These are phyloP conservation scores for Russula dissimulans DNA, from an alignment of 768 basidiomycete genomes.

Conservation along the genomic window DNA sequence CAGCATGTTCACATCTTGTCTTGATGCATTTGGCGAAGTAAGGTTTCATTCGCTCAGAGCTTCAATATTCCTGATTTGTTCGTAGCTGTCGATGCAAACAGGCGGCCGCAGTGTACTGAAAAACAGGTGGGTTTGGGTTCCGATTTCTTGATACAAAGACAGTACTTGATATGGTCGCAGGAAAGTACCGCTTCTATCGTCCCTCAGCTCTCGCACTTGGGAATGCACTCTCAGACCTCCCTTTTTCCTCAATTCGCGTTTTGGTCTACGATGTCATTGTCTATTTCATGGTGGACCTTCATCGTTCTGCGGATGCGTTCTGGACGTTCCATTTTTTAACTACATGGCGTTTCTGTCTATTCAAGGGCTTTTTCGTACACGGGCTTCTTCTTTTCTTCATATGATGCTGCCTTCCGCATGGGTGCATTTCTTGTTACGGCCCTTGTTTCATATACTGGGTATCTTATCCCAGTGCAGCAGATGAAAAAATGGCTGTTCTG, in stretches of 20 bases:
- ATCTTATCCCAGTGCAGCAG: constrained; percentile 53
- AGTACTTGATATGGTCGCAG: constrained; percentile 22
- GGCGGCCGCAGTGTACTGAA: constrained; percentile 61
- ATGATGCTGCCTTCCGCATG: constrained; percentile 44
- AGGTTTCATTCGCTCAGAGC: neutral
- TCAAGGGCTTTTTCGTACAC: constrained; percentile 78
- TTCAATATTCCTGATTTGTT: neutral
- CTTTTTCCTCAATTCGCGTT: constrained; percentile 53
- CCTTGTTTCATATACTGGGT: constrained; percentile 64
- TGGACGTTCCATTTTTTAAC: constrained; percentile 57
- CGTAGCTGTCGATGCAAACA: constrained; percentile 65
- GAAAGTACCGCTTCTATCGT: constrained; percentile 55
- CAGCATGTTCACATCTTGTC: constrained; percentile 53
- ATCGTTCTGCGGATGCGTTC: constrained; percentile 33
- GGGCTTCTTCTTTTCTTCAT: constrained; percentile 46
- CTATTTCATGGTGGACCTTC: constrained; percentile 57
- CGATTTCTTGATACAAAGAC: neutral
- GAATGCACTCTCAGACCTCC: constrained; percentile 59
- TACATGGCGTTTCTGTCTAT: constrained; percentile 60
- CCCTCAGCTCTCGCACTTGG: constrained; percentile 56
- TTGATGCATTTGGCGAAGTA: constrained; percentile 69
- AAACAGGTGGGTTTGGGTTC: constrained; percentile 39
- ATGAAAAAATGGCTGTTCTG: constrained; percentile 84
- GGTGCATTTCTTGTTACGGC: constrained; percentile 67
- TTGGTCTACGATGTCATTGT: constrained; percentile 55